Percentiles rank a stretch among this genome's conserved stretches.
Conservation (phyloP, 108 stramenopile genomes). For the Tribonema minus region DNA sequence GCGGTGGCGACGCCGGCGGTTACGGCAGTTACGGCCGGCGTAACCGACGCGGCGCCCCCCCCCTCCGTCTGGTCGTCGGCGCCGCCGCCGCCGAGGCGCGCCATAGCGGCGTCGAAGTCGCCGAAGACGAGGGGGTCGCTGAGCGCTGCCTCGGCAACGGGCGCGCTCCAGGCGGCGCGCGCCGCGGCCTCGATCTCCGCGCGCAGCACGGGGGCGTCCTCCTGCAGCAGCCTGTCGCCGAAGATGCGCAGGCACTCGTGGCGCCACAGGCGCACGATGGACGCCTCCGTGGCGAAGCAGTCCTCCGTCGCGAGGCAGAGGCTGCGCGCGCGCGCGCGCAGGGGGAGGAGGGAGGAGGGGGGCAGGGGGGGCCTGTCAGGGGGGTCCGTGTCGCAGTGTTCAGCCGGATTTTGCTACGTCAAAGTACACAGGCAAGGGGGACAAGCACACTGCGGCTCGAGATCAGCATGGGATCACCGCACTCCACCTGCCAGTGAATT, state of each 20-base stretch:
- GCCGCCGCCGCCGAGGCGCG: conserved; percentile 52
- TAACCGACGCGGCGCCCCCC: too few relatives aligned
- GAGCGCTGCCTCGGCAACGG: conserved; percentile 32
- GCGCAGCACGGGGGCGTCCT: conserved; percentile 45
- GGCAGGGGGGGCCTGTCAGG: too few relatives aligned
- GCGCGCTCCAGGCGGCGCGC: conserved; percentile 15
- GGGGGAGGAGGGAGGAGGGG: too few relatives aligned
- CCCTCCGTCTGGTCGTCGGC: not conserved
- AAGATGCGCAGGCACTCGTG: conserved; percentile 66
- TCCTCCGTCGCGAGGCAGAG: conserved; percentile 65
- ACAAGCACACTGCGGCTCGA: too few relatives aligned
- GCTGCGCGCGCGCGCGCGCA: too few relatives aligned
- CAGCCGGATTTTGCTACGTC: too few relatives aligned
- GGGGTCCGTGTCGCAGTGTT: too few relatives aligned
- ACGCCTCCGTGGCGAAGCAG: conserved; percentile 3
- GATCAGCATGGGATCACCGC: too few relatives aligned
- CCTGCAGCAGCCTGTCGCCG: conserved; percentile 57
- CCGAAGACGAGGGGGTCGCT: conserved; percentile 56
- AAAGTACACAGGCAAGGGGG: too few relatives aligned
- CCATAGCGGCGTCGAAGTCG: conserved; percentile 52
- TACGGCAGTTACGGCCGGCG: too few relatives aligned
- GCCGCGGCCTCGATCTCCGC: conserved; percentile 38
- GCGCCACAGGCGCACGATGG: conserved; percentile 59
- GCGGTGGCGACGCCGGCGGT: conserved; percentile 13
- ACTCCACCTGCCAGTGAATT: too few relatives aligned